These are phyloP conservation scores for Cruciata laevipes DNA, from an alignment of 257 asterid species.

Conservation along the genomic window DNA sequence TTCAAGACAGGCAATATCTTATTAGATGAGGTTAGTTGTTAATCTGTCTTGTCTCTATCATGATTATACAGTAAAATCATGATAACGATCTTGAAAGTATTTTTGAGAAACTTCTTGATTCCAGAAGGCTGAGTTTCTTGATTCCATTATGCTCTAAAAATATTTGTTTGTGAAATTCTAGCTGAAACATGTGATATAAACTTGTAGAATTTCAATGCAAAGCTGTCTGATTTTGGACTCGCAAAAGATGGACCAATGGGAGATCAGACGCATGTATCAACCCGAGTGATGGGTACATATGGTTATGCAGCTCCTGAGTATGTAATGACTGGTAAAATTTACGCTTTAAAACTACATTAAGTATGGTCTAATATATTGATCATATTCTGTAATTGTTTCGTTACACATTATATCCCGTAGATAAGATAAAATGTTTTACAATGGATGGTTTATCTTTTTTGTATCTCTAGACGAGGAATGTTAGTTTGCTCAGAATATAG, in stretches of 20 bases:
- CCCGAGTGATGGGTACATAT: conserved; percentile 95
- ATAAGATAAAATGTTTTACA: no score
- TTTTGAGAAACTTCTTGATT: not conserved
- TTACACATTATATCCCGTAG: no score
- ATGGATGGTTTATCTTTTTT: no score
- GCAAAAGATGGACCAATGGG: conserved; percentile 96
- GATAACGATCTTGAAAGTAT: not conserved
- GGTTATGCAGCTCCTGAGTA: conserved; percentile 99
- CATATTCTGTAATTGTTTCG: no score
- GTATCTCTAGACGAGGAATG: no score
- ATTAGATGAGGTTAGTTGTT: conserved; percentile 58
- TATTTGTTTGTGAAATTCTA: not conserved
- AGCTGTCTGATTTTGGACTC: conserved; percentile 91
- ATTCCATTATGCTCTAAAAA: not conserved
- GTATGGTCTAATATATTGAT: not conserved
- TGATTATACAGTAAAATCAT: not conserved
- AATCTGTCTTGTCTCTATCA: not conserved
- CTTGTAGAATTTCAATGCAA: conserved; percentile 81
- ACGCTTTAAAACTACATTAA: not conserved
- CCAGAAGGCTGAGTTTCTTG: not conserved
- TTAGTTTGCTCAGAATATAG: no score
- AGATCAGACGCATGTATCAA: conserved; percentile 95
- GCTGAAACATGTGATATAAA: conserved; percentile 11
- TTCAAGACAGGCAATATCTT: conserved; percentile 61
- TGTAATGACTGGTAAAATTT: conserved; percentile 88